These are phyloP conservation scores for Eurotiales sp. DNA, from an alignment of 2,329 filamentous ascomycete genomes.

Conservation along the genomic window DNA sequence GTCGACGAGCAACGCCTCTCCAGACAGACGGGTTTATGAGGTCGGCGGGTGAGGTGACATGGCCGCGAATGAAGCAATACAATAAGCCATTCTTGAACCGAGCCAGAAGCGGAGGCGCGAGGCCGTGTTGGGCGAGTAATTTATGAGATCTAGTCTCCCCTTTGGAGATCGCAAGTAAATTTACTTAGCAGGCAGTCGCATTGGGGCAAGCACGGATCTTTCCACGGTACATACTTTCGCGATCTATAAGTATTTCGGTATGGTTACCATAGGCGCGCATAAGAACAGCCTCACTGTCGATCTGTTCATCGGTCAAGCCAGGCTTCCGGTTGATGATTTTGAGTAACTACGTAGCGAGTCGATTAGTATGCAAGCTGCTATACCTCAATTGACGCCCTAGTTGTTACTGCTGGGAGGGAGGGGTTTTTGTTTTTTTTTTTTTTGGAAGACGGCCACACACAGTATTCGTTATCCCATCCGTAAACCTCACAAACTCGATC, in stretches of 20 bases:
- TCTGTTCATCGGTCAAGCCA: constrained; percentile 68
- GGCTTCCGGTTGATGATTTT: constrained; percentile 51
- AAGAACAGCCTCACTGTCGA: constrained; percentile 81
- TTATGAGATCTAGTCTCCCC: constrained; percentile 70
- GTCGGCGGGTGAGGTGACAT: constrained; percentile 74
- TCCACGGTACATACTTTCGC: constrained; percentile 61
- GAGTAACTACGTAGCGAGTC: constrained; percentile 39
- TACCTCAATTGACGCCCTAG: constrained; percentile 12
- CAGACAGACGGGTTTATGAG: constrained; percentile 72
- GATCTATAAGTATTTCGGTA: constrained; percentile 92
- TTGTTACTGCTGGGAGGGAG: not conserved
- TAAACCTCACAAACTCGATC: constrained; percentile 86
- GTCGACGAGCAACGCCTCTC: constrained; percentile 73
- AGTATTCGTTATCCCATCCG: constrained; percentile 97
- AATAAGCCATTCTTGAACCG: constrained; percentile 95
- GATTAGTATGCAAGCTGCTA: constrained; percentile 19
- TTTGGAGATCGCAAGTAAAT: constrained; percentile 28
- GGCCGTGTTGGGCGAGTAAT: constrained; percentile 73
- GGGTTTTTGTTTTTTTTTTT: no score
- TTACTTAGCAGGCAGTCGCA: constrained; percentile 34
- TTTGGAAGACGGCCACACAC: constrained; percentile 42
- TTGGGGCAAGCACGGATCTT: constrained; percentile 24
- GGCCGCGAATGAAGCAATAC: constrained; percentile 84
- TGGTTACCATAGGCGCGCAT: constrained; percentile 91
- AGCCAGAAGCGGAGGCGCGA: constrained; percentile 83